Evolutionary conservation across 345 rosid genomes (phyloP), one percentile per base, ranked within the genome.

Genomic region (Punica granatum): DNA sequence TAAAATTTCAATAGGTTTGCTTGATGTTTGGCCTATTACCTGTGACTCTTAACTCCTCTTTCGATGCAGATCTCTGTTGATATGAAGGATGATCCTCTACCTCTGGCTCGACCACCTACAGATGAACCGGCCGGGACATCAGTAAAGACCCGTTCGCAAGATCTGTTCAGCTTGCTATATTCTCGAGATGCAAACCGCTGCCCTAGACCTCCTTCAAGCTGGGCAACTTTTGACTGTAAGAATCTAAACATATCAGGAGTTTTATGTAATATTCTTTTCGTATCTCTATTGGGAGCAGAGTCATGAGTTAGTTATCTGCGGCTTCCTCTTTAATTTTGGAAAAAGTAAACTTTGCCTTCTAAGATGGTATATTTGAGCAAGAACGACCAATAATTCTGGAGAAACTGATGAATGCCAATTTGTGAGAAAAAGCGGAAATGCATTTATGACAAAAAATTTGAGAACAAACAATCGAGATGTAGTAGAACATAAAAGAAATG

Each of bases 171-270:
- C 67, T 44, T 78, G 67, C 70, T 75, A 44, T 34, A 73, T 30
- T 36, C 53, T 19, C 65, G 18, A 16, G 68, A 74, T 3, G n/a
- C 43, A 15, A 44, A 67, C 19, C 18, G 41, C 15, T 7, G 67
- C 35, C 9, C 54, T 7, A 62, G 53, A 19, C 33, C 69, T 69
- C 88, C 92, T 33, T 48, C 86, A 7, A 69, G 72, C 73, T 86
- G 96, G 96, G 85, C 84, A 32, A 86, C 87, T 68, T 89, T 89
- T 43, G 88, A 89, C 30, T 89, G 90, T 84, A 75, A 78, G 85
- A 67, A 30, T 58, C 23, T 16, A 6, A n/a, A n/a, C 33, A 63
- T 14, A 63, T 21, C 1, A 4, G n/a, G 36, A 12, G 30, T 26
- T 4, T 49, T 16, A 11, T 3, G 2, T 69, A 60, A 61, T 8